Evolutionary conservation across 2,329 filamentous ascomycete genomes (phyloP).

Genomic region (Blastomyces gilchristii): DNA sequence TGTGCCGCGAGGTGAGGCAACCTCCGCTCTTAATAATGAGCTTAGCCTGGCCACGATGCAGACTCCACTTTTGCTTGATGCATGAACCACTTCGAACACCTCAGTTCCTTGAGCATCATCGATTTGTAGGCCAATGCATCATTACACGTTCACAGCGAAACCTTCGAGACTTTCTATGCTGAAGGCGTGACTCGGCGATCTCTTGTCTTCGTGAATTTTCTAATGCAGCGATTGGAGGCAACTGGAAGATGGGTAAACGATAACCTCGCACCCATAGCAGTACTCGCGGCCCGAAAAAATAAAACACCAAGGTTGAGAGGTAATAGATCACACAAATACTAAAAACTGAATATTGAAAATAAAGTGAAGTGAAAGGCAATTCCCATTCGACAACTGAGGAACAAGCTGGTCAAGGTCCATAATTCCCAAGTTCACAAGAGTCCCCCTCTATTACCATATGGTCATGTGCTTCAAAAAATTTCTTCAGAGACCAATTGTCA

Average conservation of each 20-base stretch:
- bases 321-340: background rate
- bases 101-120: background rate
- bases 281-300: background rate
- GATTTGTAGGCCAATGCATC: background rate
- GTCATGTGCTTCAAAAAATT: constrained; percentile 1
- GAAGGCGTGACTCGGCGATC: background rate
- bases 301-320: background rate
- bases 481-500: background rate
- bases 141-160: background rate
- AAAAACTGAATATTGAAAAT: background rate
- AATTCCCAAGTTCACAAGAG: background rate
- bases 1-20: background rate
- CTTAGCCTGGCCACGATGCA: background rate
- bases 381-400: constrained; percentile 1
- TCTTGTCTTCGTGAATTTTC: background rate
- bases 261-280: background rate
- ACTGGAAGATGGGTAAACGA: background rate
- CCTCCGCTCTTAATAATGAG: background rate
- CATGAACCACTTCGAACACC: background rate
- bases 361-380: background rate
- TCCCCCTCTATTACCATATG: background rate
- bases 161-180: background rate
- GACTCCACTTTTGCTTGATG: background rate
- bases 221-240: background rate
- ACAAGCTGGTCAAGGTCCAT: background rate